Percentiles rank a stretch among this genome's conserved stretches.
Conservation (phyloP, 2,329 filamentous ascomycete species). For the Cadophora gregata region DNA sequence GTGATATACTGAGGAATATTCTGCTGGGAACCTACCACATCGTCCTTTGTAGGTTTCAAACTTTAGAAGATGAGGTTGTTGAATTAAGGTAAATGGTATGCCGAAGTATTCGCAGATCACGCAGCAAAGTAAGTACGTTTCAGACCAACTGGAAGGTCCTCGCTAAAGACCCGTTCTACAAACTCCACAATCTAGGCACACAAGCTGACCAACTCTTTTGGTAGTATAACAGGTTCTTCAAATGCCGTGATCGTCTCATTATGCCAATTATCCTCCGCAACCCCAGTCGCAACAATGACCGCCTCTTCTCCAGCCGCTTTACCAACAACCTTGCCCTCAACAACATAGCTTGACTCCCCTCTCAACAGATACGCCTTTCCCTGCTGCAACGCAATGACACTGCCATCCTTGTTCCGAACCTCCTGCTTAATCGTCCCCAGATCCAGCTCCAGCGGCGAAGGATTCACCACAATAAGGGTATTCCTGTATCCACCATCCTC, state of each 20-base stretch:
- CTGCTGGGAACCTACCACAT: too few species aligned
- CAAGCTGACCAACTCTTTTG: conserved; percentile 20
- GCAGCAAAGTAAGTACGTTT: background rate
- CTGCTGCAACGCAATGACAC: conserved; percentile 22
- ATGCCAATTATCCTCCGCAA: conserved; percentile 28
- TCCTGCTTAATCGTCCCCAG: conserved; percentile 26
- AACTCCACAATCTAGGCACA: conserved; percentile 15
- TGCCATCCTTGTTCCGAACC: conserved; percentile 24
- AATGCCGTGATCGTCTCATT: conserved; percentile 22
- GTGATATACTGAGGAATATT: too few species aligned
- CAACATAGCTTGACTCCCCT: conserved; percentile 18
- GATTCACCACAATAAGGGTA: conserved; percentile 22
- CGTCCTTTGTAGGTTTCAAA: background rate
- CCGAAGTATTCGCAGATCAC: background rate
- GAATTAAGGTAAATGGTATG: background rate
- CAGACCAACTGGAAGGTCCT: background rate
- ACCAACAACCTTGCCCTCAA: conserved; percentile 21
- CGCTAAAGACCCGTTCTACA: background rate
- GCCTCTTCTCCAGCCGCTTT: conserved; percentile 6
- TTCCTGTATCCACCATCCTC: conserved; percentile 21
- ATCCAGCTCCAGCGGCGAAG: conserved; percentile 27
- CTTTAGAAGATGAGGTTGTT: background rate
- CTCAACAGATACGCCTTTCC: conserved; percentile 24
- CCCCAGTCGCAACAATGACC: conserved; percentile 19
- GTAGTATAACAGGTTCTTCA: conserved; percentile 7